Evolutionary conservation across 2,329 filamentous ascomycete genomes (phyloP).

Genomic region (Alternaria atra): DNA sequence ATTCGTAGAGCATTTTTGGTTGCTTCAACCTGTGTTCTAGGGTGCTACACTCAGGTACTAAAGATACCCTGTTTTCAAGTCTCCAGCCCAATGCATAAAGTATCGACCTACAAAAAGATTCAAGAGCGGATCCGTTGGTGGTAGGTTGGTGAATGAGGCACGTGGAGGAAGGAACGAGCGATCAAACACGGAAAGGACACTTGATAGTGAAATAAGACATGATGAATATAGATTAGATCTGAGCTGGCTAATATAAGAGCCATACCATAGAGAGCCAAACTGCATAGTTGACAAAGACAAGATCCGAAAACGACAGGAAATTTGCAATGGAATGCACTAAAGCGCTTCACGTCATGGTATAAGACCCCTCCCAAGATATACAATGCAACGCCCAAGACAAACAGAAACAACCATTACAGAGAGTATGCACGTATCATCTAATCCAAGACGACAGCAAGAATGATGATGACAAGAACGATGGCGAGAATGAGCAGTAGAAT

Average conservation of each 20-base stretch:
- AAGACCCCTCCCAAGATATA: conserved; percentile 10
- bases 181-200: not conserved
- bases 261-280: not conserved
- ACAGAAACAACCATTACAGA: not conserved
- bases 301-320: conserved; percentile 1
- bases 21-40: too few species aligned
- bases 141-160: not conserved
- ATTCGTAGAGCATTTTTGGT: too few species aligned
- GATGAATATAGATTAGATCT: not conserved
- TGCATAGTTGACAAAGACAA: not conserved
- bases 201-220: not conserved
- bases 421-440: conserved; percentile 50
- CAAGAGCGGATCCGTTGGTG: not conserved
- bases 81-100: not conserved
- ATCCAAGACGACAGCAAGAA: conserved; percentile 84
- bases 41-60: too few species aligned
- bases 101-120: not conserved
- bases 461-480: conserved; percentile 86
- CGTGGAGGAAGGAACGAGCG: not conserved
- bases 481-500: conserved; percentile 88
- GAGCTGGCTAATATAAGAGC: not conserved
- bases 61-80: not conserved
- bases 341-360: conserved; percentile 19
- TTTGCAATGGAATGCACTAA: conserved; percentile 3
- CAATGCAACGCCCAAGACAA: conserved; percentile 18